Evolutionary conservation across 306 rosid genomes (phyloP), one percentile per base, ranked within the genome.

Genomic region (Carpinus fangiana): DNA sequence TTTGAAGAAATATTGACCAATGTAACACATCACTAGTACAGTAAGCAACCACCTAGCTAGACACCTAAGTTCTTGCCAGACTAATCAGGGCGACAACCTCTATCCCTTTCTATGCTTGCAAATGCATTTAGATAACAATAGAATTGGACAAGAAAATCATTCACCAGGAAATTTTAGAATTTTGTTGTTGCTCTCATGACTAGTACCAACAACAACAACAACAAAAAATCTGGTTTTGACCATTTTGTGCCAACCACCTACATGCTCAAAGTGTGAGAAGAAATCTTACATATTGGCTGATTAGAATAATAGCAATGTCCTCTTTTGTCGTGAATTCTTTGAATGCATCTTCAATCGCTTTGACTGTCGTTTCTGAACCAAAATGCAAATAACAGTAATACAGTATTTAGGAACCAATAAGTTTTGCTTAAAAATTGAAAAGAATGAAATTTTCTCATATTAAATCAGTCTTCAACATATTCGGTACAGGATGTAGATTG

Each of bases 271-370:
- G 47, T n/a, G 74, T 8, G 79, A 76, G 8, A 17, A 12, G 70
- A 69, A 36, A 83, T 81, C 98, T 89, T 90, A 93, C 99, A 76
- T 87, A 93, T 93, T 95, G 98, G 85, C 99, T 93, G 75, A 95
- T 95, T 82, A 93, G 79, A 82, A 93, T 92, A 73, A 93, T 83
- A 7, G 98, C 97, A 48, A 93, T 80, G 71, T 95, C 94, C 68
- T 95, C 99, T 84, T 87, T 86, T 59, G 93, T 3, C 13, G 97
- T 90, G 81, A 95, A 95, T 74, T 95, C 99, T 76, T 91, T 95
- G 89, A 93, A 95, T 69, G 97, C 94, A 76, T 95, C 99, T 89
- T 95, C 99, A 64, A 93, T 93, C 85, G 87, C 90, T 84, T 95
- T 95, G 46, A 93, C 90, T n/a, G 98, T 91, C 41, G 98, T 95